A percentile compares a stretch with the other conserved stretches of the same genome.
phyloP scores from a whole-genome alignment of 2,329 filamentous ascomycete genomes.

The Hypoxylon rubiginosum region DNA sequence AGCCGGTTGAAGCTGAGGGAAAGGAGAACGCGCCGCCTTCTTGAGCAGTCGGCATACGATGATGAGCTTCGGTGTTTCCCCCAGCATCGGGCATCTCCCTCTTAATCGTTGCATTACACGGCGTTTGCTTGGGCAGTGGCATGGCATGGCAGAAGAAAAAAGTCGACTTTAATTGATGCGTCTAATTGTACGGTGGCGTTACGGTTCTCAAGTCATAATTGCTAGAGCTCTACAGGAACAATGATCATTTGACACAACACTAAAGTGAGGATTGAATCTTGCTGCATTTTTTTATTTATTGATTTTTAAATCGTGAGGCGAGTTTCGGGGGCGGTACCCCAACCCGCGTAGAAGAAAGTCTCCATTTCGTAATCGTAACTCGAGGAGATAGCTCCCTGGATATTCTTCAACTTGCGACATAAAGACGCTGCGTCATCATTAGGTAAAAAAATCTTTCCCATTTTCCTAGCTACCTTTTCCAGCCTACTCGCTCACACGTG shows the following conservation, averaged over 20 bases:
- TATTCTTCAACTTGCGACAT: too few species aligned
- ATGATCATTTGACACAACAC: neutral
- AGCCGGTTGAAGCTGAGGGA: neutral
- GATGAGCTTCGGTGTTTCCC: neutral
- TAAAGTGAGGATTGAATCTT: neutral
- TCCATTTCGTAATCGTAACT: conserved; percentile 9
- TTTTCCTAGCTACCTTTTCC: neutral
- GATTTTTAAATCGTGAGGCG: neutral
- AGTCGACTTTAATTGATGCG: neutral
- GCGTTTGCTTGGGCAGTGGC: conserved; percentile 6
- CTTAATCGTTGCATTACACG: conserved; percentile 6
- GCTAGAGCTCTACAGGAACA: neutral
- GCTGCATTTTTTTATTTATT: neutral
- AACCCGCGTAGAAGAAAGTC: neutral
- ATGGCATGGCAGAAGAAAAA: neutral
- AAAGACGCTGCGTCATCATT: too few species aligned
- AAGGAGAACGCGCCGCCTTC: neutral
- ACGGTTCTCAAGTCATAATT: neutral
- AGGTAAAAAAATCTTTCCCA: too few species aligned
- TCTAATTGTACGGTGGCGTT: neutral
- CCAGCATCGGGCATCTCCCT: neutral
- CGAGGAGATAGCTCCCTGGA: too few species aligned
- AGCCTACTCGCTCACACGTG: conserved; percentile 51
- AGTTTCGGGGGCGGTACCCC: neutral
- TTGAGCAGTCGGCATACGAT: neutral